Evolutionary conservation across 192 early-diverging fungal genomes (phyloP).

Genomic region (Glomus cerebriforme): DNA sequence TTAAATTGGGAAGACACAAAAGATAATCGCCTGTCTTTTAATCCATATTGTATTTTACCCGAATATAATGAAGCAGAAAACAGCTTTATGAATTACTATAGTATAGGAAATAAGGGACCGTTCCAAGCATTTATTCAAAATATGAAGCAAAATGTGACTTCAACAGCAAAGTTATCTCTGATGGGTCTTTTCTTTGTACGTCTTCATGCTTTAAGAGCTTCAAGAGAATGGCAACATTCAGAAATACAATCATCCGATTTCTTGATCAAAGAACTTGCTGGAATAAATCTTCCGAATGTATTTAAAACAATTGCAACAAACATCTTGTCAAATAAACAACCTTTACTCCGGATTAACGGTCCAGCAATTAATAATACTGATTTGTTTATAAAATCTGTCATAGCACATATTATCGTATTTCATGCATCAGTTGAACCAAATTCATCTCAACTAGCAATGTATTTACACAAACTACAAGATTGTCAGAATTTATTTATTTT

Average conservation of each 20-base stretch:
- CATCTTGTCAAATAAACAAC: conserved; percentile 6
- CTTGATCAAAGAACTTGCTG: neutral
- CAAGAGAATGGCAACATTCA: conserved; percentile 11
- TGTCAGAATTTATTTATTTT: conserved; percentile 1
- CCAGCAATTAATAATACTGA: neutral
- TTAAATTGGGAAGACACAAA: conserved; percentile 15
- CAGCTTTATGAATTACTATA: neutral
- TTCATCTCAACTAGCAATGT: conserved; percentile 22
- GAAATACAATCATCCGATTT: neutral
- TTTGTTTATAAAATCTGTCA: conserved; percentile 31
- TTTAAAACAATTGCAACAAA: neutral
- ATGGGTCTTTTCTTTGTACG: conserved; percentile 5
- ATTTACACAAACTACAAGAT: conserved; percentile 21
- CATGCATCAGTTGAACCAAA: conserved; percentile 18
- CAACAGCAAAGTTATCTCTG: neutral
- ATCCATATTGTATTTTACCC: conserved; percentile 20
- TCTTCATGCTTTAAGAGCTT: conserved; percentile 16
- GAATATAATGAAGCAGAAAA: conserved; percentile 17
- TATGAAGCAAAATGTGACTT: neutral
- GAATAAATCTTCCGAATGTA: neutral
- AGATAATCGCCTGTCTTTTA: conserved; percentile 17
- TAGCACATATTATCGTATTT: conserved; percentile 16
- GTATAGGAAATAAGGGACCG: neutral
- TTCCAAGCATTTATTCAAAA: neutral
- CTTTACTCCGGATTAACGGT: conserved; percentile 4